These are phyloP conservation scores for Lepidium sativum DNA, from an alignment of 345 rosid species.

Conservation along the genomic window DNA sequence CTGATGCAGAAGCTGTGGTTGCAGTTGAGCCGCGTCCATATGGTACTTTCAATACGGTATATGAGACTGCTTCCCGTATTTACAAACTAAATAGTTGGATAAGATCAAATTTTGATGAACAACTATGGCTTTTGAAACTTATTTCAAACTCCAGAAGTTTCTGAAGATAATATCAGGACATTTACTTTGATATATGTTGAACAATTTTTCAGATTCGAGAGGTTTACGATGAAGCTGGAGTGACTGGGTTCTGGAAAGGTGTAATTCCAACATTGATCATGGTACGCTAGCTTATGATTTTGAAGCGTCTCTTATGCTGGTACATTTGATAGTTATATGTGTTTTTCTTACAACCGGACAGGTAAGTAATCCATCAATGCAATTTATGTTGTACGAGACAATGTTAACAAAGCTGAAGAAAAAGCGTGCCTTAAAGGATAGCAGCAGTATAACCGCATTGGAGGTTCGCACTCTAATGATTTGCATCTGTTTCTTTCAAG, in stretches of 20 bases:
- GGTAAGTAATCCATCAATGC: constrained; percentile 98
- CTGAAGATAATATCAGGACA: background rate
- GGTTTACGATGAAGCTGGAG: constrained; percentile 75
- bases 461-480: constrained; percentile 44
- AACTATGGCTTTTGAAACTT: background rate
- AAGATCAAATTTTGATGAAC: background rate
- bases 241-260: constrained; percentile 94
- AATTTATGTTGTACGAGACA: constrained; percentile 94
- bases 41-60: constrained; percentile 64
- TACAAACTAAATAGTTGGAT: background rate
- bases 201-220: constrained; percentile 63
- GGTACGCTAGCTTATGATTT: constrained; percentile 40
- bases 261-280: constrained; percentile 86
- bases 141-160: background rate
- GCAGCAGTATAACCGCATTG: constrained; percentile 51
- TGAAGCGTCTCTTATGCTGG: constrained; percentile 21
- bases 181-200: background rate
- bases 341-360: constrained; percentile 20
- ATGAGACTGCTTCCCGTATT: constrained; percentile 19
- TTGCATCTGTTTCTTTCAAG: background rate
- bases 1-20: constrained; percentile 33
- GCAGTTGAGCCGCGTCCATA: constrained; percentile 56
- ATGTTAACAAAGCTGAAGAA: constrained; percentile 79
- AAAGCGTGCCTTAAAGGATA: constrained; percentile 45
- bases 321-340: background rate